Evolutionary conservation across 805 yeast species (phyloP), one percentile per base, ranked within the genome.

Genomic region (Lipomyces anomalus): DNA sequence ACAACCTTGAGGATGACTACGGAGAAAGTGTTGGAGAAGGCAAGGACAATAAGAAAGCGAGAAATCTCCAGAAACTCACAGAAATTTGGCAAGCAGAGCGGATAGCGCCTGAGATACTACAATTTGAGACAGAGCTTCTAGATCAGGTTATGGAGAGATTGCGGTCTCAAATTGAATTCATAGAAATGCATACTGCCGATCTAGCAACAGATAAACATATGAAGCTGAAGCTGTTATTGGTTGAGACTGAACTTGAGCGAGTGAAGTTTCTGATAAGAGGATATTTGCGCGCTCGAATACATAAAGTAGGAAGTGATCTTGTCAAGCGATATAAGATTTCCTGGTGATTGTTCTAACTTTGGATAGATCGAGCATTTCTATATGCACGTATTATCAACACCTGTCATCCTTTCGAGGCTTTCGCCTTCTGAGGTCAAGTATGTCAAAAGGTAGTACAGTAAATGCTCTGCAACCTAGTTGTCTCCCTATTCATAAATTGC

Each of bases 241-340:
- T 90, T 56, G 98, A 92, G 60, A 82, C 94, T 11, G 97, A 92
- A 56, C 73, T 92, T 21, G 97, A 92, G 57, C 69, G 98, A 46
- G 76, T 87, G 24, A 86, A 82, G 57, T 92, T 82, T 61, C 64
- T 90, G 29, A 70, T 89, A n/a, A 67, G 97, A 42, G 74, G 86
- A 11, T 90, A 87, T 61, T 68, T 89, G 28, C 73, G 98, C 50
- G 75, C 90, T 4, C 70, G 98, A 47, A 63, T 88, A 45, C 67
- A 61, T 38, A 61, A 59, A 48, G 59, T 55, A 22, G 4, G 43
- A 9, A 11, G 20, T 5, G 17, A 2, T 13, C 9, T 6, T 7
- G 24, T 30, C 7, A 6, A 17, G 11, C 23, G 22, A 18, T 21
- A 22, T 17, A 18, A 20, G 50, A 20, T 22, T 17, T 21, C 36